These are phyloP conservation scores for Schrenkiella parvula DNA, from an alignment of 345 rosid genomes.

Conservation along the genomic window DNA sequence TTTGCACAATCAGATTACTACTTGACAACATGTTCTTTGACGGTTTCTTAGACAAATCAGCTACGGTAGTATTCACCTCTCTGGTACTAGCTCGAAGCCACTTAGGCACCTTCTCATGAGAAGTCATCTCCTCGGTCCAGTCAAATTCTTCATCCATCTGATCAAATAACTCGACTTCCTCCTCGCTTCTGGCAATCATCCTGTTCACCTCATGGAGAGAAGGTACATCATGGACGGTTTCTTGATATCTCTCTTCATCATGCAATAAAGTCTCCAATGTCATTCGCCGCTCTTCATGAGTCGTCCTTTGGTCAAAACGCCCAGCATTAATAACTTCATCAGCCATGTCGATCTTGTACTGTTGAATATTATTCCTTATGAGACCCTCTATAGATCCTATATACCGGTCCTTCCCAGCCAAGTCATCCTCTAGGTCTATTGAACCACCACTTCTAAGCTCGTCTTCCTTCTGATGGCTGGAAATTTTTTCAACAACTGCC, in stretches of 20 bases:
- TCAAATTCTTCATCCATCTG: constrained; percentile 99
- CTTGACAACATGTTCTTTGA: constrained; percentile 59
- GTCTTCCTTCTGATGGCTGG: constrained; percentile 95
- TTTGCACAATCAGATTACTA: constrained; percentile 44
- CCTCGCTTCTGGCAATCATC: constrained; percentile 97
- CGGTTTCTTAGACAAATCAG: constrained; percentile 85
- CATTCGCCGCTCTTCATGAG: constrained; percentile 98
- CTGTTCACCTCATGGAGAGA: constrained; percentile 90
- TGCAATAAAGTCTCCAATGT: constrained; percentile 96
- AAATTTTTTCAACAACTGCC: constrained; percentile 89
- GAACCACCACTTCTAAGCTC: constrained; percentile 84
- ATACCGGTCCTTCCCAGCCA: constrained; percentile 97
- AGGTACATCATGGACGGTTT: constrained; percentile 98
- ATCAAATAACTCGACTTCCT: constrained; percentile 94
- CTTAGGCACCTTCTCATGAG: constrained; percentile 89
- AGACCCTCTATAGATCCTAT: constrained; percentile 99
- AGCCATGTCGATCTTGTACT: constrained; percentile 99
- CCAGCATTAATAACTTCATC: constrained; percentile 99
- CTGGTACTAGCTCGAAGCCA: constrained; percentile 90
- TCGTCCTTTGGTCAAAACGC: constrained; percentile 99
- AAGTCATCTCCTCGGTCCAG: constrained; percentile 94
- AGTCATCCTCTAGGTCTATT: constrained; percentile 87
- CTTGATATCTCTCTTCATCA: constrained; percentile 98
- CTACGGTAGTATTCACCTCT: constrained; percentile 71
- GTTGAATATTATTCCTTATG: constrained; percentile 97